Conservation (phyloP, 2,329 filamentous ascomycete genomes). For the Pseudocercospora cruenta region DNA sequence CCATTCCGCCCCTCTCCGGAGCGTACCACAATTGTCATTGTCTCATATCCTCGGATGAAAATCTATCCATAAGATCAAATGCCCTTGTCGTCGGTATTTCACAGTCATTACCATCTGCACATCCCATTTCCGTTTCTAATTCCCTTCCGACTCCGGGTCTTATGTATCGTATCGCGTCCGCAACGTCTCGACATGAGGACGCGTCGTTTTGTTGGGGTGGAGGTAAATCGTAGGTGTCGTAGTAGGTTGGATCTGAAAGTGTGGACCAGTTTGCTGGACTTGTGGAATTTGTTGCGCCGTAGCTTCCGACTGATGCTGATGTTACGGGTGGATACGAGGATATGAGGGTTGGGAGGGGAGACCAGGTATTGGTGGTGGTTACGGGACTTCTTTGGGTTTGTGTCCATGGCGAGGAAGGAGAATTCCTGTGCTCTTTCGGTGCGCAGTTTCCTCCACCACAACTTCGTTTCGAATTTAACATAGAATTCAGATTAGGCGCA, state of each 20-base stretch:
- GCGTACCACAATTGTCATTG: conserved; percentile 2
- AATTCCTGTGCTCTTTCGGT: neutral
- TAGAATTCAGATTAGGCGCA: neutral
- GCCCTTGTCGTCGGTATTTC: conserved; percentile 49
- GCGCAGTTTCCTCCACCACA: neutral
- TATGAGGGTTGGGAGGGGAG: neutral
- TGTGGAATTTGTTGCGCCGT: neutral
- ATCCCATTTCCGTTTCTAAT: conserved; percentile 48
- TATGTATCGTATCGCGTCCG: conserved; percentile 52
- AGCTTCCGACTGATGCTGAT: neutral
- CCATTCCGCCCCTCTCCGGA: neutral
- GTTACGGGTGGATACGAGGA: neutral
- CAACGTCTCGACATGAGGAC: conserved; percentile 46
- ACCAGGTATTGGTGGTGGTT: neutral
- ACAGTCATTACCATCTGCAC: conserved; percentile 44
- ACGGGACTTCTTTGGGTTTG: neutral
- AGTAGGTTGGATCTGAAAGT: neutral
- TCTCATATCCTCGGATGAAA: neutral
- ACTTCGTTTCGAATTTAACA: neutral
- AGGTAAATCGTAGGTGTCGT: neutral
- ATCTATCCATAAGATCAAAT: conserved; percentile 52
- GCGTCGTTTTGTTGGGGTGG: neutral
- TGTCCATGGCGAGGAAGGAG: neutral
- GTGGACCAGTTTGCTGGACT: neutral
- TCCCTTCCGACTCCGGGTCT: conserved; percentile 42